Percentiles rank a stretch among this genome's conserved stretches.
phyloP scores from a whole-genome alignment of 306 rosid genomes.

The Sesbania bispinosa region DNA sequence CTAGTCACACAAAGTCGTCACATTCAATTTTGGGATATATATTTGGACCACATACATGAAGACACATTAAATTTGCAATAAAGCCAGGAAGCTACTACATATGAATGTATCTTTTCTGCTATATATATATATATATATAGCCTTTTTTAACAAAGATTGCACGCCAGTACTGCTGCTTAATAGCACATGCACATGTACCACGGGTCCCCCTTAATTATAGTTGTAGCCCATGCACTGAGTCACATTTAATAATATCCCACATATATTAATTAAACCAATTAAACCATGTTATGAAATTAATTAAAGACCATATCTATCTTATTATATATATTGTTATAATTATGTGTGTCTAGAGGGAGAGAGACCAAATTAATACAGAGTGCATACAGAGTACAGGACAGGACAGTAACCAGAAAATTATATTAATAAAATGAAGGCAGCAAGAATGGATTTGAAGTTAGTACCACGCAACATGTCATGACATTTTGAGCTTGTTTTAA shows the following conservation, averaged over 20 bases:
- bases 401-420: background rate
- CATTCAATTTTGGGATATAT: slow-evolving; percentile 1
- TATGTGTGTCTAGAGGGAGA: no score
- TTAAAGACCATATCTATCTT: background rate
- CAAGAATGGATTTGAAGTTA: background rate
- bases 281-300: background rate
- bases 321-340: no score
- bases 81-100: background rate
- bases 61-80: slow-evolving; percentile 20
- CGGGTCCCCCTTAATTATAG: slow-evolving; percentile 14
- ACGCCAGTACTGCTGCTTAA: slow-evolving; percentile 9
- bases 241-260: slow-evolving; percentile 10
- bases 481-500: background rate
- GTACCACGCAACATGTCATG: background rate
- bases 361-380: no score
- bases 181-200: slow-evolving; percentile 24
- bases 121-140: no score
- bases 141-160: slow-evolving; percentile 24
- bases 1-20: slow-evolving; percentile 4
- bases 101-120: slow-evolving; percentile 24
- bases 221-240: slow-evolving; percentile 24
- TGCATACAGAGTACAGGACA: background rate
- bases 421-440: no score
- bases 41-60: slow-evolving; percentile 29
- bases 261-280: background rate